These are phyloP conservation scores for Solanum infundibuliforme DNA, from an alignment of 257 asterid species.

Conservation along the genomic window DNA sequence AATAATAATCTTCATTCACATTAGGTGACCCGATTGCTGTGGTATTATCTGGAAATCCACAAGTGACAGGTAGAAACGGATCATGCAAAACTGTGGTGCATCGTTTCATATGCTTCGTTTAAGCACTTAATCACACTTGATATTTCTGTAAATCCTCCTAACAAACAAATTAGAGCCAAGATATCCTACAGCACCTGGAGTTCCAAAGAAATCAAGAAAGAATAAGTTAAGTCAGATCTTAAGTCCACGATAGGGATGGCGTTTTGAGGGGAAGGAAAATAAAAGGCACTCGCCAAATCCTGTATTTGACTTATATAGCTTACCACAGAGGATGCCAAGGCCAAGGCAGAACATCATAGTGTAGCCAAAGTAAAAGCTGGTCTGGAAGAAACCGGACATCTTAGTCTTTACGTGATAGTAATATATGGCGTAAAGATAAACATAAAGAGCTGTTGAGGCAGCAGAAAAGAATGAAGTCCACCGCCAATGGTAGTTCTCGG, in stretches of 20 bases:
- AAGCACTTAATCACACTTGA: slow-evolving; percentile 32
- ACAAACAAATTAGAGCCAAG: slow-evolving; percentile 39
- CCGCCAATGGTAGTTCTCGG: slow-evolving; percentile 84
- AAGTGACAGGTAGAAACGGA: not conserved
- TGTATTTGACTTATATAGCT: not conserved
- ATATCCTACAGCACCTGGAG: slow-evolving; percentile 40
- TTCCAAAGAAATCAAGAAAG: not conserved
- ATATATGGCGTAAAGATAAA: slow-evolving; percentile 58
- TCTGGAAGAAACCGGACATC: slow-evolving; percentile 86
- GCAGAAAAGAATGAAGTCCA: slow-evolving; percentile 87
- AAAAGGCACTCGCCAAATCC: not conserved
- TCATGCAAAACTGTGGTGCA: not conserved
- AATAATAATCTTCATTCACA: slow-evolving; percentile 2
- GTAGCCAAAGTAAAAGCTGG: slow-evolving; percentile 85
- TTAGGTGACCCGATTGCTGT: not conserved
- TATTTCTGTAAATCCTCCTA: slow-evolving; percentile 38
- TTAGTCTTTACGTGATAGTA: slow-evolving; percentile 66
- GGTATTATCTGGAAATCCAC: not conserved
- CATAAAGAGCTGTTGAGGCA: slow-evolving; percentile 73
- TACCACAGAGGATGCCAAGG: slow-evolving; percentile 73
- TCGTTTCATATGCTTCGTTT: not conserved
- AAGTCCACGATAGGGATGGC: not conserved
- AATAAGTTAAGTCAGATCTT: not conserved
- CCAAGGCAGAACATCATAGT: slow-evolving; percentile 79
- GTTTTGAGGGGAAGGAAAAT: not conserved